Evolutionary conservation across 805 yeast genomes (phyloP).

Genomic region (Myxozyma vanderwaltii): DNA sequence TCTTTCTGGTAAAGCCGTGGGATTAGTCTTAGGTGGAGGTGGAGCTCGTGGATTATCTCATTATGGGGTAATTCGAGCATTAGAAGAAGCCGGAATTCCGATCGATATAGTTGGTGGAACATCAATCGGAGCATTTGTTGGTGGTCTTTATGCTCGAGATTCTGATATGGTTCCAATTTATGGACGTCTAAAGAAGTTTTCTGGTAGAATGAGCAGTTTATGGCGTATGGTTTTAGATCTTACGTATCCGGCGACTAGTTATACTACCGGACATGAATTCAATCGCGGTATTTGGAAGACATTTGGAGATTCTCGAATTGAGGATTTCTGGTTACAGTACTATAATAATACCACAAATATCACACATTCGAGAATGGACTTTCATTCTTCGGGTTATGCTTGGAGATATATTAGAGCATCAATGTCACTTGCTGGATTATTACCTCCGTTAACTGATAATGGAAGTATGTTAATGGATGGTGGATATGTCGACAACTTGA

Average conservation of each 20-base stretch:
- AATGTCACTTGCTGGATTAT: constrained; percentile 91
- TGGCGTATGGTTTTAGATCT: constrained; percentile 86
- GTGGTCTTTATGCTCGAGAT: constrained; percentile 91
- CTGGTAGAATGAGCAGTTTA: constrained; percentile 74
- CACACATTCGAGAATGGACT: constrained; percentile 92
- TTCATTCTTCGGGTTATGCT: constrained; percentile 87
- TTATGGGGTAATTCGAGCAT: constrained; percentile 84
- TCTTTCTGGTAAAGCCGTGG: constrained; percentile 89
- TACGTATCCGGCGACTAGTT: constrained; percentile 91
- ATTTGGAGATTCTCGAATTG: constrained; percentile 88
- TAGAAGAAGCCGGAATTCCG: constrained; percentile 91
- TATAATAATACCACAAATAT: constrained; percentile 92
- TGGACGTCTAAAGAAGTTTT: constrained; percentile 84
- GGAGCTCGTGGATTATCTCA: constrained; percentile 96
- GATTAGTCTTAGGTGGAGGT: constrained; percentile 94
- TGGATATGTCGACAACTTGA: constrained; percentile 91
- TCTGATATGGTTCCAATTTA: constrained; percentile 88
- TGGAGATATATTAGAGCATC: constrained; percentile 96
- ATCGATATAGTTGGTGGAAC: constrained; percentile 95
- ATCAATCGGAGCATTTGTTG: constrained; percentile 92
- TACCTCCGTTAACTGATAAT: constrained; percentile 84
- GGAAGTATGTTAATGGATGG: constrained; percentile 96
- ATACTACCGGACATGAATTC: constrained; percentile 96
- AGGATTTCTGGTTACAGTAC: constrained; percentile 91
- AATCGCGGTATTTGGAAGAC: constrained; percentile 97